Evolutionary conservation across 805 yeast genomes (phyloP).

Genomic region (Candida fluviatilis): DNA sequence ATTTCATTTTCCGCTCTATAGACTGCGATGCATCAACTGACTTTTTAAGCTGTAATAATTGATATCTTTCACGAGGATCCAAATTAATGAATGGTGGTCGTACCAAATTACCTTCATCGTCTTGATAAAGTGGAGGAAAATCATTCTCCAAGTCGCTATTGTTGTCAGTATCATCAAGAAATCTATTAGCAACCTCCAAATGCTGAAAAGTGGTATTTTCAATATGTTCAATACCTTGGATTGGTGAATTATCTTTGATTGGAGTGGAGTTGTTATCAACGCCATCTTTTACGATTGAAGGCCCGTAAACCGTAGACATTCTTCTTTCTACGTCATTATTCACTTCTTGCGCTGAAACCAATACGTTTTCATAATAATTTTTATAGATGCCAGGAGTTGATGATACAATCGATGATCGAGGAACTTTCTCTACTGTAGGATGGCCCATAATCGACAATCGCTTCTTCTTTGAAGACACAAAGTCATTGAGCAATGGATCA

Average conservation of each 20-base stretch:
- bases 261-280: constrained; percentile 4
- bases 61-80: constrained; percentile 41
- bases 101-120: constrained; percentile 33
- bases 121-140: constrained; percentile 31
- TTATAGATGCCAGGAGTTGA: constrained; percentile 16
- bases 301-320: constrained; percentile 17
- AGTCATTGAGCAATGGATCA: constrained; percentile 19
- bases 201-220: constrained; percentile 2
- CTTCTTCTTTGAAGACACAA: constrained; percentile 24
- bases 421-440: constrained; percentile 13
- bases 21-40: constrained; percentile 33
- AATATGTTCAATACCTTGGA: constrained; percentile 7
- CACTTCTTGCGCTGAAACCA: constrained; percentile 14
- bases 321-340: constrained; percentile 28
- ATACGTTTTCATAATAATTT: constrained; percentile 14
- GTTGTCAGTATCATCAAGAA: constrained; percentile 1
- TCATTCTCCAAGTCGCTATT: constrained; percentile 3
- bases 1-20: constrained; percentile 30
- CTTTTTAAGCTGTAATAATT: constrained; percentile 35
- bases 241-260: constrained; percentile 10
- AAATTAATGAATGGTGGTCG: constrained; percentile 43
- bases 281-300: constrained; percentile 11
- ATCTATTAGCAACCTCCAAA: neutral
- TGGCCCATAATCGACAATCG: constrained; percentile 22
- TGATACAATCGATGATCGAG: constrained; percentile 22